phyloP scores from a whole-genome alignment of 75 land plant species.

The Selaginella tamariscina region DNA sequence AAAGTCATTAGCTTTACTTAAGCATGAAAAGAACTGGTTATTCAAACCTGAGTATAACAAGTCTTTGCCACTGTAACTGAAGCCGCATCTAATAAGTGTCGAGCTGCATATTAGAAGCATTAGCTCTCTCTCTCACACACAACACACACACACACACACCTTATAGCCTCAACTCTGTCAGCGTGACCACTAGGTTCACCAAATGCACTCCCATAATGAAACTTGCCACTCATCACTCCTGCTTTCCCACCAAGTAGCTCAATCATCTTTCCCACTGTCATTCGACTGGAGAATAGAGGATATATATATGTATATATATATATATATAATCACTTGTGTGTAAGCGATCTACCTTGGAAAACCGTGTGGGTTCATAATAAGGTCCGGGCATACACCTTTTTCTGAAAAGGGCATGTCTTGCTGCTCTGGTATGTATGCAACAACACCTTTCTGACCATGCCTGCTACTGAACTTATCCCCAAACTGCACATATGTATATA shows the following conservation, averaged over 20 bases:
- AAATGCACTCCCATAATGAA: constrained; percentile 98
- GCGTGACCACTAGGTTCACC: constrained; percentile 99
- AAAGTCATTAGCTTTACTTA: neutral
- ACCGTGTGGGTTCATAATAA: constrained; percentile 99
- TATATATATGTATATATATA: too few species aligned
- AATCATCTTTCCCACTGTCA: constrained; percentile 99
- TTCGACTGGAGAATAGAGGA: constrained; percentile 84
- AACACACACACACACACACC: too few species aligned
- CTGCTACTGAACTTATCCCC: constrained; percentile 92
- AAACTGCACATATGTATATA: constrained; percentile 31
- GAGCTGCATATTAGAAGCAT: too few species aligned
- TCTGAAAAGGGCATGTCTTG: constrained; percentile 98
- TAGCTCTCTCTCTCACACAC: too few species aligned
- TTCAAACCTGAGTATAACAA: constrained; percentile 76
- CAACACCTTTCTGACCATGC: constrained; percentile 99
- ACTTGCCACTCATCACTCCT: constrained; percentile 84
- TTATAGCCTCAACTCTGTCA: constrained; percentile 81
- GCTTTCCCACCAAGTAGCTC: constrained; percentile 97
- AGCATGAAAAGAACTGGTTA: neutral
- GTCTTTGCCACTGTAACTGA: constrained; percentile 94
- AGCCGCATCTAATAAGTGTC: constrained; percentile 82
- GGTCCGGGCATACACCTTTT: constrained; percentile 92
- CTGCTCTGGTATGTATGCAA: constrained; percentile 88
- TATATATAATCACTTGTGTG: too few species aligned
- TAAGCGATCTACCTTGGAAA: constrained; percentile 98